Evolutionary conservation across 2,329 filamentous ascomycete species (phyloP), one percentile per base, ranked within the genome.

Genomic region (Paraphoma sp.): DNA sequence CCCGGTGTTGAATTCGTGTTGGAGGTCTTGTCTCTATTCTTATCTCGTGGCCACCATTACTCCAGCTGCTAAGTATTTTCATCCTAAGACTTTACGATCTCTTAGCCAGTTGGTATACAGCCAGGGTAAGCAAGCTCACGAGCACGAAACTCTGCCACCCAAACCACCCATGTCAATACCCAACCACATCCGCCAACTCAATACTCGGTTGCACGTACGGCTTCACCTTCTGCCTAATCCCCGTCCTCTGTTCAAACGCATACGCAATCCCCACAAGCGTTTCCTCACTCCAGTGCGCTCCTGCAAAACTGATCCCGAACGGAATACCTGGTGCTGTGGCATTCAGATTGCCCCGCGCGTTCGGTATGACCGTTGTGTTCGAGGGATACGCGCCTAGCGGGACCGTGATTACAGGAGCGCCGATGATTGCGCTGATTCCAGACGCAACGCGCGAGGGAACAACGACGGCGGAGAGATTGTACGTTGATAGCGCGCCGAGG

Each of bases 221-320:
- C 72, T 79, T 75, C 1, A 84, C 74, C 57, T 78, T 79, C 41
- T 73, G 64, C 47, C 85, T 76, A 10, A 81, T 77, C 65, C 76
- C 72, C 2, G 83, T 88, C 60, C 80, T 77, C 76, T 89, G 86
- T 78, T 92, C 89, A 73, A 86, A 90, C 4, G 86, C 87, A 78
- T 88, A 90, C 6, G 87, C 89, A 68, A 87, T 82, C 0, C 84
- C 85, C 54, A 91, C 84, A 62, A 92, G 67, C 30, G 74, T 80
- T 64, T 83, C 84, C 71, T 91, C 89, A 36, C 80, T 84, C 78
- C 85, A 91, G 47, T 80, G 81, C 2, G 74, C 73, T 0, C 87
- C 89, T 45, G 89, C 76, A 64, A 91, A 90, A 7, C 81, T 81
- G 10, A 91, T 74, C 0, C 89, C 89, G 65, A 89, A 88, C 2